Percentiles rank a stretch among this genome's conserved stretches.
phyloP scores from a whole-genome alignment of 108 stramenopile genomes.

The Schizochytrium sp. region DNA sequence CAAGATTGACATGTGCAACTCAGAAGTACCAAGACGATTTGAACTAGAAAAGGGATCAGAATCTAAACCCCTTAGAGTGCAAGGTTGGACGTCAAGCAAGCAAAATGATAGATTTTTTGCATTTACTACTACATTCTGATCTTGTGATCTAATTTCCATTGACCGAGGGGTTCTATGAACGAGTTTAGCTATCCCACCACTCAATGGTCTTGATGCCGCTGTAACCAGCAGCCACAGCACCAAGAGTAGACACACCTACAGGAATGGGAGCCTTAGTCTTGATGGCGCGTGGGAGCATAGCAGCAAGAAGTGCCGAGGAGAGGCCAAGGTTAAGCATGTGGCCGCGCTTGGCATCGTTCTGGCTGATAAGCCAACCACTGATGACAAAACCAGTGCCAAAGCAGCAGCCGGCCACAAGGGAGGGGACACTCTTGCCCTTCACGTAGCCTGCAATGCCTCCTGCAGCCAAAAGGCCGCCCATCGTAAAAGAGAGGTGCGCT shows the following conservation, averaged over 20 bases:
- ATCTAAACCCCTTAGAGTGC: too few species aligned
- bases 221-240: neutral
- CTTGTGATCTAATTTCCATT: too few species aligned
- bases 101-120: too few species aligned
- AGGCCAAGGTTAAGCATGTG: slow-evolving; percentile 28
- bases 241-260: neutral
- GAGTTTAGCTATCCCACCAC: neutral
- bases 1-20: neutral
- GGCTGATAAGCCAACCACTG: slow-evolving; percentile 24
- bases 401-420: slow-evolving; percentile 53
- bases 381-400: slow-evolving; percentile 33
- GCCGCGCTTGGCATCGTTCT: slow-evolving; percentile 24
- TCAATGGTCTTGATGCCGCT: slow-evolving; percentile 13
- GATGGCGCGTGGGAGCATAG: slow-evolving; percentile 1
- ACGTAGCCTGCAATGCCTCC: slow-evolving; percentile 39
- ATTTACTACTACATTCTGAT: too few species aligned
- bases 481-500: slow-evolving; percentile 41
- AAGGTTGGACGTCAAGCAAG: too few species aligned
- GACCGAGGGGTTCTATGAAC: too few species aligned
- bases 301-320: neutral
- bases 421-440: slow-evolving; percentile 24
- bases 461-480: slow-evolving; percentile 56
- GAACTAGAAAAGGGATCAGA: too few species aligned
- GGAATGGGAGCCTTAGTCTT: neutral
- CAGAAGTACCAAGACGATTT: too few species aligned